Evolutionary conservation across 1,139 yeast species (phyloP), one percentile per base, ranked within the genome.

Genomic region (Petasospora fabianii): DNA sequence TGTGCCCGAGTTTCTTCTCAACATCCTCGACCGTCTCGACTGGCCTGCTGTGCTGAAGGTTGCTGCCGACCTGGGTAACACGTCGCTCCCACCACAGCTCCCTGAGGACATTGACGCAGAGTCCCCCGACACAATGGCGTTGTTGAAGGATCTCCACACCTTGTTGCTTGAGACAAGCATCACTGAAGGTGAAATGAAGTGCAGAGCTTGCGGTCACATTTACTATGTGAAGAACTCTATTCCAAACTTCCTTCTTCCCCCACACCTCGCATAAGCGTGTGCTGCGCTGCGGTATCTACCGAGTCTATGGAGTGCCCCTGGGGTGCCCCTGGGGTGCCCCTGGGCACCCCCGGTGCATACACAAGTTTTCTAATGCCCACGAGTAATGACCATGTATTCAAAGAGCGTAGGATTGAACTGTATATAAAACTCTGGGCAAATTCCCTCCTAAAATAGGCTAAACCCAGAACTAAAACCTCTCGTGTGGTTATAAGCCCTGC

Each of bases 181-280:
- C 42, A 61, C 72, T 15, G 92, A 88, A 53, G 99, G 98, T 3
- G 78, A 80, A 55, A 88, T 92, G 97, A 68, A 71, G 14, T 92
- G 99, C 61, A 71, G 76, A 21, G 83, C 81, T 63, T 92, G 99
- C 61, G 80, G 77, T 2, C 97, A 92, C 60, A 70, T 84, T 13
- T 94, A 90, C 64, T 78, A 83, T 65, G 85, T 92, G 65, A 90
- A 90, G 65, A 90, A 88, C 68, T 79, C 92, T 42, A 88, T 92
- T 54, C 97, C 99, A 35, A 92, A 92, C 69, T 85, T 92, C 63
- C 69, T 92, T 46, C 73, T 92, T 38, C 97, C 98, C 32, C 97
- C 98, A 15, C 97, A 92, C 61, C 71, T 92, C 53, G 86, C 84
- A 8, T 75, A 32, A 35, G 10, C 4, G 12, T n/a, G n/a, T n/a